Evolutionary conservation across 257 asterid species (phyloP), one percentile per base, ranked within the genome.

Genomic region (Pogostemon cablin): DNA sequence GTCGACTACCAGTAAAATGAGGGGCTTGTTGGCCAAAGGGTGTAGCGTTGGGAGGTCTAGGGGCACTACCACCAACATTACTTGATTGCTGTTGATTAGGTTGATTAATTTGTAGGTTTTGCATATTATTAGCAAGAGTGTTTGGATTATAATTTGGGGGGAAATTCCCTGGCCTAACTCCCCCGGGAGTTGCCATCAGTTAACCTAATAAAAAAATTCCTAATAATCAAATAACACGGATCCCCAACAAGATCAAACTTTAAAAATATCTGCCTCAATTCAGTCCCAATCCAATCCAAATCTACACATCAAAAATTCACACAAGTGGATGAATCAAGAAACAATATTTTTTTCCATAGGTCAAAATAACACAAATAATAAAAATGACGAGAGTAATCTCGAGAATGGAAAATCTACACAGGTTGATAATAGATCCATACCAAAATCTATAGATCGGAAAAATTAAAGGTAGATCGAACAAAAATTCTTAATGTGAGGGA

Each of bases 101-200:
- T 68, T 86, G 86, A 77, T 86, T 75, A 39, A 93, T 67, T 73
- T 86, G 89, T 50, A 91, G 70, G 54, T 91, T 93, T 81, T 87
- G 92, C 86, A 93, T 82, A 71, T 86, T 83, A 62, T 84, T 82
- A 75, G 89, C 88, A 65, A 93, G 86, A 44, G 86, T 68, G 78
- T 86, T 86, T 56, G 96, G 91, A 68, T 83, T 90, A 71, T 78
- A 82, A 79, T 80, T 90, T 2, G 86, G 91, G 39, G 92, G 97
- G 46, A 76, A 82, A 83, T 68, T 89, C 81, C 93, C 90, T 17
- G 95, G 91, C 81, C 96, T 87, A 55, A 91, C 82, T 66, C 92
- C 90, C 75, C 92, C 95, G 3, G 97, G 97, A 77, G 87, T 82
- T 57, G 99, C 86, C 99, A 93, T 93, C 71, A 69, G 53, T 78